Base-by-base conservation (phyloP, 169 alveolate species). In the Cryptosporidium xiaoi region DNA sequence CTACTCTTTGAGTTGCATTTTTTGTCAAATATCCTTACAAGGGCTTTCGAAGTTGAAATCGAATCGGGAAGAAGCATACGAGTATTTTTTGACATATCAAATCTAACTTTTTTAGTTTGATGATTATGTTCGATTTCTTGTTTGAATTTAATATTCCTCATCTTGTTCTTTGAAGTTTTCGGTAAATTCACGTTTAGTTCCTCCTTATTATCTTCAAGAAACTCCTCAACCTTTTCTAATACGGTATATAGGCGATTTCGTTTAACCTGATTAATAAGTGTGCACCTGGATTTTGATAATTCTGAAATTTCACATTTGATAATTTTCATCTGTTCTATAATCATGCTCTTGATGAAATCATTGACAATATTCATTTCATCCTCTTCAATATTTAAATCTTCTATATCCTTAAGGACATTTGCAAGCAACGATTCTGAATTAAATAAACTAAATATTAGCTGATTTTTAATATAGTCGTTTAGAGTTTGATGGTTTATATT, bases 51-150 rank as follows among this genome's bases (percentile, higher is more conserved):
- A 27, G 87, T 77, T 29, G 87, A 56, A 15, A 77, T 60, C 1
- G 87, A 77, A 29, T 77, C 87, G 7, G 87, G 87, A 24, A 77
- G 64, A 8, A 77, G 64, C 87, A 77, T 77, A 27, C 87, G 69
- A 16, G 64, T 62, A 62, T 77, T 77, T n/a, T 77, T 56, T 0
- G 87, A 77, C 87, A 77, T 77, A 18, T 77, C 87, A 77, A 77
- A 77, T 46, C 87, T 34, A 8, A 77, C 87, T 62, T 62, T 62
- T 44, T 77, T 77, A 46, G 31, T 24, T 8, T 34, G 33, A 58
- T 56, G 50, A 34, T 62, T 50, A 53, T 51, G 7, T n/a, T 48
- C 36, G 4, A 10, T 10, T 36, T 34, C 64, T n/a, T n/a, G 34
- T 15, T n/a, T 56, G 13, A 7, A 40, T 48, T 12, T 58, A 20